phyloP scores from a whole-genome alignment of 1,139 yeast species.

The Candida glucosophila region DNA sequence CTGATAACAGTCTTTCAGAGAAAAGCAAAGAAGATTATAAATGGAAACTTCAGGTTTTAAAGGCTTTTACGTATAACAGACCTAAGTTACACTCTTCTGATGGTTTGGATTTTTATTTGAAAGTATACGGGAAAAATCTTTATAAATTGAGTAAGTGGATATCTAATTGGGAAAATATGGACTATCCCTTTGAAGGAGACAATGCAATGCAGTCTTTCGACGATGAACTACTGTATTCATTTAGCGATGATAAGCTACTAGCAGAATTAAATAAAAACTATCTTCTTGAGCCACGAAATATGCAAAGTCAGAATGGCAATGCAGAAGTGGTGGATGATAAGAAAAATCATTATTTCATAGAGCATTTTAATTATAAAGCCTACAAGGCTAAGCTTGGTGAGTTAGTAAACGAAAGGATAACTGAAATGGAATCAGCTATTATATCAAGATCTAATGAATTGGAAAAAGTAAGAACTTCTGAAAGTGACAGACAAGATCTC shows the following conservation, averaged over 20 bases:
- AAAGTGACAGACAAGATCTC: constrained; percentile 40
- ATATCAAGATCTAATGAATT: constrained; percentile 17
- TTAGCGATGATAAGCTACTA: too few species aligned
- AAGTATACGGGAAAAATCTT: constrained; percentile 23
- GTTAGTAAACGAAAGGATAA: constrained; percentile 27
- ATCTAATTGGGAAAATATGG: constrained; percentile 12
- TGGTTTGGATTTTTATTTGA: constrained; percentile 14
- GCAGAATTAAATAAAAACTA: too few species aligned
- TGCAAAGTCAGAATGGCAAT: too few species aligned
- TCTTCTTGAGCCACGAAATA: too few species aligned
- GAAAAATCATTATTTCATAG: too few species aligned
- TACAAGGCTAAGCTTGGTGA: constrained; percentile 31
- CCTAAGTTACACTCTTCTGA: constrained; percentile 12
- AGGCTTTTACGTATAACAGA: constrained; percentile 22
- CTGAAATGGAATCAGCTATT: constrained; percentile 20
- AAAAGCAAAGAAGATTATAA: too few species aligned
- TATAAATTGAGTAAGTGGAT: constrained; percentile 17
- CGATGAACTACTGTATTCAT: too few species aligned
- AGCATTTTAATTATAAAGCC: constrained; percentile 25
- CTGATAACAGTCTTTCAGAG: too few species aligned
- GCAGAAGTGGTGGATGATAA: too few species aligned
- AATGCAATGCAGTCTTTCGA: too few species aligned
- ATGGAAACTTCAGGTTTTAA: constrained; percentile 30
- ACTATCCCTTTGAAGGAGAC: constrained; percentile 10
- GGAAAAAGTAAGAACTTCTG: constrained; percentile 27